These are phyloP conservation scores for Spathaspora passalidarum DNA, from an alignment of 805 yeast species.

Conservation along the genomic window DNA sequence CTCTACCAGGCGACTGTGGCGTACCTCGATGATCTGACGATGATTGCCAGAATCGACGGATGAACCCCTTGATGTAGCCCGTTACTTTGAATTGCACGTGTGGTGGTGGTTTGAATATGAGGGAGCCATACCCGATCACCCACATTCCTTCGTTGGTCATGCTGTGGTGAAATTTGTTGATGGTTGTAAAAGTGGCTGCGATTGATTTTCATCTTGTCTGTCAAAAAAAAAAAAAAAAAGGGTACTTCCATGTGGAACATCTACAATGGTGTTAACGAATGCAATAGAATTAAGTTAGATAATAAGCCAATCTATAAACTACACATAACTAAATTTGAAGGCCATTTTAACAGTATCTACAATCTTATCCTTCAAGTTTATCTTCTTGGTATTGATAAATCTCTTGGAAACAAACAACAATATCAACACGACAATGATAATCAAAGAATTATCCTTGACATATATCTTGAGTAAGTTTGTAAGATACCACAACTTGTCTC, in stretches of 20 bases:
- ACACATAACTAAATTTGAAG: slow-evolving; percentile 40
- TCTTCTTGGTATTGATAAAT: slow-evolving; percentile 20
- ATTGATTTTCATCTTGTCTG: too few species aligned
- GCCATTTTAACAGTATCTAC: slow-evolving; percentile 42
- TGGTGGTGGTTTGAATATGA: slow-evolving; percentile 89
- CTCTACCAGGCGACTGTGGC: slow-evolving; percentile 83
- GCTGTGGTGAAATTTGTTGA: not conserved
- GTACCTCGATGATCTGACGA: slow-evolving; percentile 90
- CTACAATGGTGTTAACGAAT: too few species aligned
- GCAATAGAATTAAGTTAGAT: too few species aligned
- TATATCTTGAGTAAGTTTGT: slow-evolving; percentile 18
- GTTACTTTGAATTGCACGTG: slow-evolving; percentile 57
- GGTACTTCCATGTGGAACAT: too few species aligned
- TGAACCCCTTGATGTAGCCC: slow-evolving; percentile 73
- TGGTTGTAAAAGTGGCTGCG: too few species aligned
- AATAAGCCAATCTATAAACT: too few species aligned
- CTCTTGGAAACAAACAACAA: slow-evolving; percentile 18
- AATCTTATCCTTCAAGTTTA: slow-evolving; percentile 28
- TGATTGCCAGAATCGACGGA: slow-evolving; percentile 88
- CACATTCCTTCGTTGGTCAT: slow-evolving; percentile 46
- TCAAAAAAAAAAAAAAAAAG: too few species aligned
- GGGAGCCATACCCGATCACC: slow-evolving; percentile 89
- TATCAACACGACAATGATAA: slow-evolving; percentile 21
- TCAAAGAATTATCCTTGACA: slow-evolving; percentile 26
- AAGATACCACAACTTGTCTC: slow-evolving; percentile 15